Percentiles rank a stretch among this genome's conserved stretches.
Conservation (phyloP, 371 early-diverging fungal species). For the Apophysomyces ossiformis region DNA sequence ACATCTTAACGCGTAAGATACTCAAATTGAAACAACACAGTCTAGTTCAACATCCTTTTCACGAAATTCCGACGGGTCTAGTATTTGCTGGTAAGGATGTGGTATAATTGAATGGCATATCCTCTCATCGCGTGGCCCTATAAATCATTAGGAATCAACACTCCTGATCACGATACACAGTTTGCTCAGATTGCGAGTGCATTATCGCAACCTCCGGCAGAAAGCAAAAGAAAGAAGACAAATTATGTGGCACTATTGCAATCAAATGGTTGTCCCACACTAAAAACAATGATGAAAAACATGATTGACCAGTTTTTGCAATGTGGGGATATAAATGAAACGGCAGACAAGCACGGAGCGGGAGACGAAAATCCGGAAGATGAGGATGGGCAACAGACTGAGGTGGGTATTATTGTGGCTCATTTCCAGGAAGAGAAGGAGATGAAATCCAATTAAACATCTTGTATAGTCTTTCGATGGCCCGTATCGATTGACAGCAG, state of each 20-base stretch:
- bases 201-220: conserved; percentile 38
- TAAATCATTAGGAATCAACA: conserved; percentile 36
- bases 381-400: conserved; percentile 15
- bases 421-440: neutral
- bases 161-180: conserved; percentile 48
- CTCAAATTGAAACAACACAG: neutral
- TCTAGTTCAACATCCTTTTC: conserved; percentile 44
- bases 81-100: conserved; percentile 61
- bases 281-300: conserved; percentile 57
- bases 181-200: conserved; percentile 52
- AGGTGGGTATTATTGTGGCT: neutral
- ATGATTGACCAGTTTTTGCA: conserved; percentile 69
- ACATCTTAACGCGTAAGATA: neutral
- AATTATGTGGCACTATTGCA: conserved; percentile 68
- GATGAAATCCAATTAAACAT: neutral
- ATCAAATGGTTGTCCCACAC: conserved; percentile 64
- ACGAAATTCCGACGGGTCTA: conserved; percentile 71
- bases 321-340: conserved; percentile 24
- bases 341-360: conserved; percentile 14
- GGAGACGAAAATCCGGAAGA: conserved; percentile 37
- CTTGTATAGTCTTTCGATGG: neutral
- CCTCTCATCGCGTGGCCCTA: neutral
- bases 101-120: neutral
- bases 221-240: conserved; percentile 19
- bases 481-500: neutral